Evolutionary conservation across 2,329 filamentous ascomycete species (phyloP), one percentile per base, ranked within the genome.

Genomic region (Harringtonia aguacate): DNA sequence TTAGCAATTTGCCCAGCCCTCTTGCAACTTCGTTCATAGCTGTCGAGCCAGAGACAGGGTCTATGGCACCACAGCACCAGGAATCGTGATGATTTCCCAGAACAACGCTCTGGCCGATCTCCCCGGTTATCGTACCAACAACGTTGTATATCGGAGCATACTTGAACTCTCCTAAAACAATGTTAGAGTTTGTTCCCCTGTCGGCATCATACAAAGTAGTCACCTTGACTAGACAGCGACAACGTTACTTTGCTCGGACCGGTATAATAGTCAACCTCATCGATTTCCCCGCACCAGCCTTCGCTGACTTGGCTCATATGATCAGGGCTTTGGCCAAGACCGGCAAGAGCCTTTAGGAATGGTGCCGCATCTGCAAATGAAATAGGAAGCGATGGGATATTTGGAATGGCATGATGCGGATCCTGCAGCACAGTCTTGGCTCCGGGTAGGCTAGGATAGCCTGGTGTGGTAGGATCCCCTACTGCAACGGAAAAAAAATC

Each of bases 21-120:
- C 81, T 73, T 36, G 86, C 73, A 3, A 90, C 73, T 54, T 92
- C 86, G 40, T 86, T 84, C 15, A 92, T 64, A 2, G 81, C 77
- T 1, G 86, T 83, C 9, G 81, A 86, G 41, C 86, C 86, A 48
- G 81, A 85, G 62, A 89, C 89, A 0, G 86, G 86, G 21, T 29
- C 50, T 13, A 39, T 15, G 14, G 37, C 39, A 10, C 39, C 39
- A n/a, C 39, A 41, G 29, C 39, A 41, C 39, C 39, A 41, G 12
- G 39, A 41, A 22, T 34, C 28, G 15, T 33, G 28, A 24, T 34
- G 39, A 15, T 33, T 41, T 5, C 39, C 28, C 5, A 41, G 39
- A 22, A 34, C 20, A 29, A 41, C n/a, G 39, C 37, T 39, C 27
- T 39, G 24, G 14, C 30, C 27, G 4, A 27, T 30, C 37, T 39